phyloP scores from a whole-genome alignment of 2,329 filamentous ascomycete species.

The Epichloe typhina region DNA sequence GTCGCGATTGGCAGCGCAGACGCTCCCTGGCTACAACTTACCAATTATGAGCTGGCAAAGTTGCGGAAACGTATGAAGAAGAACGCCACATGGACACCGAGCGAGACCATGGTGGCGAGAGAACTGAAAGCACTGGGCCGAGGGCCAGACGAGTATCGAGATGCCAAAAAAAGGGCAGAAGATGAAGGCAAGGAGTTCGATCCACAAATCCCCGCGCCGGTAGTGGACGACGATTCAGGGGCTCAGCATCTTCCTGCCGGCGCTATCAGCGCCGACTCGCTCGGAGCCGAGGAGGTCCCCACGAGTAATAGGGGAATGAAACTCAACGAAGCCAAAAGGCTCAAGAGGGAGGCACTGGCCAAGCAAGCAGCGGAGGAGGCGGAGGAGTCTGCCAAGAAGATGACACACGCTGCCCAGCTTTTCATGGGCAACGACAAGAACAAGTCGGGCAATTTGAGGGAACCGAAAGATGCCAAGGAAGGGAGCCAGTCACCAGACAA shows the following conservation, averaged over 20 bases:
- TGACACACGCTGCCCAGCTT: conserved; percentile 33
- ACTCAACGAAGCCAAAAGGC: conserved; percentile 63
- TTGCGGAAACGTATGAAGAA: conserved; percentile 84
- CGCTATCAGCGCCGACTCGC: conserved; percentile 42
- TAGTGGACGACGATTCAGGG: conserved; percentile 37
- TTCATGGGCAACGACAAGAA: conserved; percentile 20
- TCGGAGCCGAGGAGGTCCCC: conserved; percentile 47
- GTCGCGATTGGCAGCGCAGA: conserved; percentile 44
- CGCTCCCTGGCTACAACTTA: conserved; percentile 53
- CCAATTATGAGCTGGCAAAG: conserved; percentile 50
- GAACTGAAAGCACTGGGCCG: conserved; percentile 62
- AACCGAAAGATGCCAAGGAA: conserved; percentile 14
- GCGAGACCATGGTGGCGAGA: conserved; percentile 72
- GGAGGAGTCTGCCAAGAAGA: conserved; percentile 41
- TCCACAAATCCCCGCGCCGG: conserved; percentile 19
- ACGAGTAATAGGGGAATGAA: conserved; percentile 64
- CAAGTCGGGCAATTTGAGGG: conserved; percentile 9
- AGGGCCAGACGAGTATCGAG: conserved; percentile 47
- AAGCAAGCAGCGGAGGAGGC: conserved; percentile 50
- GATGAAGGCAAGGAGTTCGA: conserved; percentile 51
- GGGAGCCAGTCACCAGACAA: conserved; percentile 13
- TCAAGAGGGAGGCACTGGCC: conserved; percentile 53
- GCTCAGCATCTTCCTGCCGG: conserved; percentile 42
- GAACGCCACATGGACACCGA: conserved; percentile 74
- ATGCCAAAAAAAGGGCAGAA: conserved; percentile 51